Evolutionary conservation across 176 grass and related monocot species (phyloP).

Genomic region (Elaeis guineensis): DNA sequence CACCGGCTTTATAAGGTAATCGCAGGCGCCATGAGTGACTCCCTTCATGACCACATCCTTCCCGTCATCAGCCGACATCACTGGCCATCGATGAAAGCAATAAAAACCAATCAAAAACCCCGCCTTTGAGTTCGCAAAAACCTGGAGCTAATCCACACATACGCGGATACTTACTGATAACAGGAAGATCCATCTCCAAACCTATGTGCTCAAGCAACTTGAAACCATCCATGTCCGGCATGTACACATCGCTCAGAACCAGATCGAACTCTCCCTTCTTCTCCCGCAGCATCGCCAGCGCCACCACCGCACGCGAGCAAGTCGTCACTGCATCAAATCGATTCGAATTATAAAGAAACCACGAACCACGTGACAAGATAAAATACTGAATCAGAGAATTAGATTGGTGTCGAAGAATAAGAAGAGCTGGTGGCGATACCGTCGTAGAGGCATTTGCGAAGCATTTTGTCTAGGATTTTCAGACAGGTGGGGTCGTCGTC

Average conservation of each 20-base stretch:
- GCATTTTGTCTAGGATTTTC: constrained; percentile 1
- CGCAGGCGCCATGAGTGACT: constrained; percentile 1
- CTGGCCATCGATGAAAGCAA: not conserved
- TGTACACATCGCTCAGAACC: constrained; percentile 15
- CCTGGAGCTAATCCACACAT: no score
- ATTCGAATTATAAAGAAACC: not conserved
- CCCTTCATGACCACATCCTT: constrained; percentile 10
- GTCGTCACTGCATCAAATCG: constrained; percentile 1
- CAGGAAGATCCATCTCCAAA: constrained; percentile 18
- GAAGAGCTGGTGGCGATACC: not conserved
- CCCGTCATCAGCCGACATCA: constrained; percentile 11
- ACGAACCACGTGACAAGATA: not conserved
- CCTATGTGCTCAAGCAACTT: constrained; percentile 13
- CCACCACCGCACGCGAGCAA: not conserved
- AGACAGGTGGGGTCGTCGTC: constrained; percentile 9
- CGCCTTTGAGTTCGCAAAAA: no score
- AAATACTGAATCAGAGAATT: not conserved
- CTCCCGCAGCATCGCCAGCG: constrained; percentile 4
- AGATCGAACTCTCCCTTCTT: constrained; percentile 5
- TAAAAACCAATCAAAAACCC: not conserved
- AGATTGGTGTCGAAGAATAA: not conserved
- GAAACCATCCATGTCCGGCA: constrained; percentile 19
- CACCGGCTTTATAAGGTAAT: constrained; percentile 16
- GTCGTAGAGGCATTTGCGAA: constrained; percentile 14
- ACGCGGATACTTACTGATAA: constrained; percentile 7